Percentiles rank a stretch among this genome's conserved stretches.
These are phyloP conservation scores for Aureobasidium vineae DNA, from an alignment of 2,329 filamentous ascomycete genomes.

Conservation along the genomic window DNA sequence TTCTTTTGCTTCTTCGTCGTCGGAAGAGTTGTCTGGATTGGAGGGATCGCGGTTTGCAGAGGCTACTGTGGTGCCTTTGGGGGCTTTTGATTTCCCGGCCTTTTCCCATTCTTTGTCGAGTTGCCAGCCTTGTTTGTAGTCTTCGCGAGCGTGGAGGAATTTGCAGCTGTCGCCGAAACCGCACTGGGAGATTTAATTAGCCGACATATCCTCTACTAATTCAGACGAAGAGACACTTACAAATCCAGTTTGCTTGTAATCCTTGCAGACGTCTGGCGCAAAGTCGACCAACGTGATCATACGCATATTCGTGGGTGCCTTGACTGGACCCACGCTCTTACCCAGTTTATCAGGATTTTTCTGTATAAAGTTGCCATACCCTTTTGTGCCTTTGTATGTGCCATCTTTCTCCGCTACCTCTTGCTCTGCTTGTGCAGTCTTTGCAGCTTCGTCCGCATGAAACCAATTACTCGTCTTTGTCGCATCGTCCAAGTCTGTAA, in stretches of 20 bases:
- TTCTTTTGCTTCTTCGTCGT: conserved; percentile 62
- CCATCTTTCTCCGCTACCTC: conserved; percentile 50
- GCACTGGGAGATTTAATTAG: conserved; percentile 40
- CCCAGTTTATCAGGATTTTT: conserved; percentile 72
- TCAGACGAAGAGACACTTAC: not conserved
- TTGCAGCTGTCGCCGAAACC: conserved; percentile 80
- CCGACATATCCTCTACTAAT: too few species aligned
- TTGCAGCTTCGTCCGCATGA: conserved; percentile 59
- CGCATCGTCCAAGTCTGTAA: conserved; percentile 74
- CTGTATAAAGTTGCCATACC: conserved; percentile 71
- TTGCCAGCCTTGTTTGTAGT: conserved; percentile 92
- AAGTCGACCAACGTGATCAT: conserved; percentile 90
- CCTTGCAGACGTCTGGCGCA: conserved; percentile 91
- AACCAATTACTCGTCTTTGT: conserved; percentile 90
- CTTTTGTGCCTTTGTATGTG: conserved; percentile 73
- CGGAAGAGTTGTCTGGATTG: conserved; percentile 52
- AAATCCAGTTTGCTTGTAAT: conserved; percentile 74
- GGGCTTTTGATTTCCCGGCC: conserved; percentile 43
- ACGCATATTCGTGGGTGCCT: conserved; percentile 83
- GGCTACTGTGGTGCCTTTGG: conserved; percentile 52
- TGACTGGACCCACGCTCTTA: conserved; percentile 73
- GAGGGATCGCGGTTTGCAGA: conserved; percentile 59
- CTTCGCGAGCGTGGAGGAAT: conserved; percentile 71
- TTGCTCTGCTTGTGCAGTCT: conserved; percentile 6
- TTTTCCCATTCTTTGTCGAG: conserved; percentile 93